Base-by-base conservation (phyloP, 257 asterid species). In the Solanum commersonii region DNA sequence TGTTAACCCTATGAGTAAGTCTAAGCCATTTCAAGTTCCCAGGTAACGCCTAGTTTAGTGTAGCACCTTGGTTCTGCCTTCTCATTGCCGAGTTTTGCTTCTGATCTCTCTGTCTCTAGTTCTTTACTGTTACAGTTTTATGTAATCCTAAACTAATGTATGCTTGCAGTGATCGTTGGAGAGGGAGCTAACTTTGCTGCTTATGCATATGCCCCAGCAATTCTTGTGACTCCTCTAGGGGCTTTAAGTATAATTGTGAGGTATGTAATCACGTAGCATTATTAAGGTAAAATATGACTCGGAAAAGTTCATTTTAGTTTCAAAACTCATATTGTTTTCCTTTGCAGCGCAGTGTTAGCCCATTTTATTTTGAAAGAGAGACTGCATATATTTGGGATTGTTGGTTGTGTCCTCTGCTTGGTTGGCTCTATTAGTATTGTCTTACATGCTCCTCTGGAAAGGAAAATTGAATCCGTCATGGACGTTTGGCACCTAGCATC, bases 181-280 rank as follows among this genome's bases (percentile, higher is more conserved):
- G 98, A 94, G 88, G 94, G 86, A 35, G 91, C 92, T 44, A 94
- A 94, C 78, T 94, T 94, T 88, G 94, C 94, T 22, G 98, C 98
- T 83, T 94, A 94, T 88, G 98, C 98, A 44, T 94, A 91, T 87
- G 98, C 98, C 86, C 96, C 96, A 7, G 98, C 98, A 18, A 90
- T 93, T 88, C 95, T 94, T 25, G 98, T 94, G 7, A 94, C 98
- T 84, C 98, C 98, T 22, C 85, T 94, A 84, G 98, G 98, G 85
- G 98, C 98, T 56, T 33, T 31, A 38, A 83, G 83, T 29, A 89
- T 87, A 67, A 46, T 56, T 78, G 49, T 79, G 44, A 88, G 81
- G 86, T 88, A 84, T 42, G 40, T 12, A 63, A 78, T 56, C 46
- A 8, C 16, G 25, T 38, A 31, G 81, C 38, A 20, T 11, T 46